A percentile compares a stretch with the other conserved stretches of the same genome.
phyloP scores from a whole-genome alignment of 1,284 basidiomycete genomes.

The Phylloboletellus chloephorus region DNA sequence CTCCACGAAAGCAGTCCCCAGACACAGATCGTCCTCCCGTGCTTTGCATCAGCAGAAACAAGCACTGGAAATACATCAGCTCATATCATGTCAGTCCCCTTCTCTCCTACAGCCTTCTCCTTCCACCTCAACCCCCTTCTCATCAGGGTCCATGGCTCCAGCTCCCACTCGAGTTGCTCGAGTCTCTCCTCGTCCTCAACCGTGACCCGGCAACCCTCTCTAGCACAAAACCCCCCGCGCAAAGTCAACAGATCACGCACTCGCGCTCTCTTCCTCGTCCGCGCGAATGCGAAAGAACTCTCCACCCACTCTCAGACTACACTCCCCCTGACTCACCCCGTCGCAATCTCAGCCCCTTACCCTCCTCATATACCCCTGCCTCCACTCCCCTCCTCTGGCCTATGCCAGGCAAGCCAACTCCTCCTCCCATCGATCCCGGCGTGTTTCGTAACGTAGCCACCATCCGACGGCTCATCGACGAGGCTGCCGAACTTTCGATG shows the following conservation, averaged over 20 bases:
- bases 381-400: conserved; percentile 43
- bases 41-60: conserved; percentile 78
- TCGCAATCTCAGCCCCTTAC: conserved; percentile 34
- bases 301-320: conserved; percentile 42
- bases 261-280: conserved; percentile 18
- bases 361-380: conserved; percentile 22
- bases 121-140: background rate
- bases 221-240: conserved; percentile 40
- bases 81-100: conserved; percentile 70
- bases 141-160: conserved; percentile 78
- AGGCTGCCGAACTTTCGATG: conserved; percentile 76
- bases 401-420: conserved; percentile 56
- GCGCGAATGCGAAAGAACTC: conserved; percentile 40
- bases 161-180: conserved; percentile 74
- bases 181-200: conserved; percentile 72
- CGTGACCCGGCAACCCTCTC: conserved; percentile 62
- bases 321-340: conserved; percentile 52
- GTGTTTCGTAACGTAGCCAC: conserved; percentile 68
- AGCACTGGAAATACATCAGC: conserved; percentile 83
- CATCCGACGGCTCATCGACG: conserved; percentile 75
- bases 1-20: conserved; percentile 21
- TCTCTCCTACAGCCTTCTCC: background rate
- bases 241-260: conserved; percentile 23
- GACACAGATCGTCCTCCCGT: conserved; percentile 47
- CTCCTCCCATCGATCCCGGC: conserved; percentile 79